Evolutionary conservation across 352 stramenopile genomes (phyloP).

Genomic region (Phytopythium delawarense): DNA sequence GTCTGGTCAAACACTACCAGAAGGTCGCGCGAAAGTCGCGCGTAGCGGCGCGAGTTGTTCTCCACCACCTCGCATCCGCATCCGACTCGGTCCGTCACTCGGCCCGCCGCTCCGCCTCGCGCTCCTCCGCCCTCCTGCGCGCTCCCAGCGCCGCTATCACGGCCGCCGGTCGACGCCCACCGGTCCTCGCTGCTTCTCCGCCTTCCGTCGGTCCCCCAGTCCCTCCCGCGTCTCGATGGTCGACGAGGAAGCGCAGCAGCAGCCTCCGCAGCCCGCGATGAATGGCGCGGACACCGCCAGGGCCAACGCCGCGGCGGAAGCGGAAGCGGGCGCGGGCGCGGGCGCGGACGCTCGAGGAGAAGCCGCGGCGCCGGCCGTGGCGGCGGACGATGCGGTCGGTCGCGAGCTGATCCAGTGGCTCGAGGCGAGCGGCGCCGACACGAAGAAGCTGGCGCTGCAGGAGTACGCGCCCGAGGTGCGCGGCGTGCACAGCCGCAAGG

Average conservation of each 20-base stretch:
- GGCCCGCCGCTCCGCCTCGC: not conserved
- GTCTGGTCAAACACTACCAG: not conserved
- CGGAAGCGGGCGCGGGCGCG: not conserved
- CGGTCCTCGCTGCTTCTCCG: not conserved
- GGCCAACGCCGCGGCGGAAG: not conserved
- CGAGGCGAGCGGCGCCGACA: slow-evolving; percentile 61
- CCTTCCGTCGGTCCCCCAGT: not conserved
- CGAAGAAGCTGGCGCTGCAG: slow-evolving; percentile 73
- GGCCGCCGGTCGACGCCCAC: not conserved
- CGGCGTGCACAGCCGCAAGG: slow-evolving; percentile 88
- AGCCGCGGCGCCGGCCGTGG: not conserved
- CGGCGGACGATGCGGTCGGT: slow-evolving; percentile 37
- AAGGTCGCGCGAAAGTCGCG: not conserved
- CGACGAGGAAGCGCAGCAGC: not conserved
- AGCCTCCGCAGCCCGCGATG: not conserved
- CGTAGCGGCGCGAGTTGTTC: not conserved
- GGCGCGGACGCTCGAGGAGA: not conserved
- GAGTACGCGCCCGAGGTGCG: slow-evolving; percentile 92
- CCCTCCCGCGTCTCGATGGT: not conserved
- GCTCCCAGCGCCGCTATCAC: not conserved
- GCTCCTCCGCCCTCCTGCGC: not conserved
- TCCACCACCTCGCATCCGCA: not conserved
- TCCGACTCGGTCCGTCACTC: not conserved
- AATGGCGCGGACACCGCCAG: not conserved
- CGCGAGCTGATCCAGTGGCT: slow-evolving; percentile 78